Percentiles rank a stretch among this genome's conserved stretches.
Evolutionary conservation across 345 rosid species (phyloP).

Genomic region (Eucalyptus guilfoylei): DNA sequence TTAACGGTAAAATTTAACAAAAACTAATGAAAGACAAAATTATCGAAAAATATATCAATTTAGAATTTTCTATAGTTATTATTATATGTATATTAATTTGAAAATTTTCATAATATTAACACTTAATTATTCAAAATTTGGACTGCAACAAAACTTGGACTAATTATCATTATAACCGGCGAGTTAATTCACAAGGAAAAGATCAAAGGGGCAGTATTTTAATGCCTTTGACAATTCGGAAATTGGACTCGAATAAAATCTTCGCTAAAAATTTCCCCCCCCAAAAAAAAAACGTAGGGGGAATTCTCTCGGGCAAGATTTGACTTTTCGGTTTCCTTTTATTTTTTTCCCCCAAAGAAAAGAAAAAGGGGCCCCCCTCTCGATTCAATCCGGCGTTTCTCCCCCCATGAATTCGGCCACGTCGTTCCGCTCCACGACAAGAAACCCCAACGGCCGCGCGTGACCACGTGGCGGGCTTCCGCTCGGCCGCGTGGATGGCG

Average conservation of each 20-base stretch:
- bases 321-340: background rate
- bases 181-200: background rate
- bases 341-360: background rate
- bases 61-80: fast-evolving
- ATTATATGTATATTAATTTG: fast-evolving
- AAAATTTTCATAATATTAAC: fast-evolving
- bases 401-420: background rate
- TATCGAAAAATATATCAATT: fast-evolving
- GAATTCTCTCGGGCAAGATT: background rate
- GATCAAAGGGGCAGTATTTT: background rate
- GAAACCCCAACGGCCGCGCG: background rate
- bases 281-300: background rate
- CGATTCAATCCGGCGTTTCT: background rate
- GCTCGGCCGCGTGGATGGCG: background rate
- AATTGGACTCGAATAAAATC: background rate
- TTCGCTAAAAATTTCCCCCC: background rate
- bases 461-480: background rate
- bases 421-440: background rate
- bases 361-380: background rate
- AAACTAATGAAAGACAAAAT: fast-evolving
- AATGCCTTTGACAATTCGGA: background rate
- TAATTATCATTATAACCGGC: background rate
- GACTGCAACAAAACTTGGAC: too few species aligned
- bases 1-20: fast-evolving
- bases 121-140: too few species aligned